Conservation (phyloP, 2,329 filamentous ascomycete genomes). For the Cercospora citrullina region DNA sequence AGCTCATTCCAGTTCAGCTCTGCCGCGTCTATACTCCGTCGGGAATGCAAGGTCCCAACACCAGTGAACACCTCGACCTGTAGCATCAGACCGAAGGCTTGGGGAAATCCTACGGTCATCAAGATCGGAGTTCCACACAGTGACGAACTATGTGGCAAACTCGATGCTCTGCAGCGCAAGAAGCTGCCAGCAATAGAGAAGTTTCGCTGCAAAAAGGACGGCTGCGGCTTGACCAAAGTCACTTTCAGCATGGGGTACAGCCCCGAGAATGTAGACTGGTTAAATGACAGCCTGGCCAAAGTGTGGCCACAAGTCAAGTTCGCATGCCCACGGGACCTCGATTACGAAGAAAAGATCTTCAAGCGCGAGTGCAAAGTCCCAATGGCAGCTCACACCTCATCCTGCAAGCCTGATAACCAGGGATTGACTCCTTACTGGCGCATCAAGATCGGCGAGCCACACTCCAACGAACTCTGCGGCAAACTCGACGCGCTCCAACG, state of each 20-base stretch:
- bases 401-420: not conserved
- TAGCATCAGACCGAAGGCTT: not conserved
- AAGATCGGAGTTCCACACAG: not conserved
- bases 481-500: not conserved
- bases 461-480: not conserved
- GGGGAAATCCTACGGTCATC: not conserved
- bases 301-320: not conserved
- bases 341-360: not conserved
- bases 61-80: not conserved
- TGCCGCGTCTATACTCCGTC: not conserved
- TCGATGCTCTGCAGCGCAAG: not conserved
- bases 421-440: not conserved
- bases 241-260: not conserved
- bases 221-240: not conserved
- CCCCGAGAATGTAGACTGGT: not conserved
- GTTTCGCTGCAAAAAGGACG: not conserved
- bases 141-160: not conserved
- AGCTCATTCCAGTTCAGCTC: not conserved
- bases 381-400: not conserved
- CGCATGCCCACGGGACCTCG: not conserved
- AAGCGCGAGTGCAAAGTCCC: not conserved
- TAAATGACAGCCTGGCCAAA: not conserved
- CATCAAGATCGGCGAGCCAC: slow-evolving; percentile 1
- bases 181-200: not conserved
- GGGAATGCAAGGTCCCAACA: not conserved